phyloP scores from a whole-genome alignment of 1,139 yeast genomes.

The Casaregolazyma suthepensis region DNA sequence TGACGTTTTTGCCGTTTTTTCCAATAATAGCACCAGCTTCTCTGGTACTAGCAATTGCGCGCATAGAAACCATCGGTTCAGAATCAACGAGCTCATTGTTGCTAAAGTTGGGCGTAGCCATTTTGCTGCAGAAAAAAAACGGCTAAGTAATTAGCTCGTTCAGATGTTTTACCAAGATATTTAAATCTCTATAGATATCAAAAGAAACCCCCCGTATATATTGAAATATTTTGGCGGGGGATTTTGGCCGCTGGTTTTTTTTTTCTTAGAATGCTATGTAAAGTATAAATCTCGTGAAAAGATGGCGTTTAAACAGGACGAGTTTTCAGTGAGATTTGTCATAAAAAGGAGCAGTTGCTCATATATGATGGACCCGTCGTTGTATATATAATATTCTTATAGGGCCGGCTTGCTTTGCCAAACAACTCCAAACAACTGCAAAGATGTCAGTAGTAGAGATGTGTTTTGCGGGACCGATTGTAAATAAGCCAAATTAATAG shows the following conservation, averaged over 20 bases:
- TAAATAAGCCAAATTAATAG: not conserved
- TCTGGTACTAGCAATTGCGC: slow-evolving; percentile 74
- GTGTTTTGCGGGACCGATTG: not conserved
- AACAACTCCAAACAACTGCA: too few relatives aligned
- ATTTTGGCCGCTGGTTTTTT: too few relatives aligned
- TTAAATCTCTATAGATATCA: not conserved
- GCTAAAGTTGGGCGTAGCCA: not conserved
- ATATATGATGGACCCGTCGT: not conserved
- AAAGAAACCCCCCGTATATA: too few relatives aligned
- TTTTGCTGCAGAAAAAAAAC: not conserved
- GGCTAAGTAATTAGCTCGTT: not conserved
- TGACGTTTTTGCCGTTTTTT: slow-evolving; percentile 75
- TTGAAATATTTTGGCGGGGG: too few relatives aligned
- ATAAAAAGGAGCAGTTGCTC: not conserved
- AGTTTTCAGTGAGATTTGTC: not conserved
- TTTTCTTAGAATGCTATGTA: not conserved
- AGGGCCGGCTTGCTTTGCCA: too few relatives aligned
- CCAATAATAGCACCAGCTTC: slow-evolving; percentile 94
- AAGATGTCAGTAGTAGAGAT: not conserved
- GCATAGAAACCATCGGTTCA: slow-evolving; percentile 27
- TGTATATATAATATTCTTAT: too few relatives aligned
- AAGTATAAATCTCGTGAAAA: not conserved
- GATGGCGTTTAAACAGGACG: not conserved
- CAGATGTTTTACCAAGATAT: not conserved
- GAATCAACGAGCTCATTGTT: slow-evolving; percentile 1